A percentile compares a stretch with the other conserved stretches of the same genome.
Evolutionary conservation across 768 basidiomycete genomes (phyloP).

Genomic region (Cystoderma amianthinum): DNA sequence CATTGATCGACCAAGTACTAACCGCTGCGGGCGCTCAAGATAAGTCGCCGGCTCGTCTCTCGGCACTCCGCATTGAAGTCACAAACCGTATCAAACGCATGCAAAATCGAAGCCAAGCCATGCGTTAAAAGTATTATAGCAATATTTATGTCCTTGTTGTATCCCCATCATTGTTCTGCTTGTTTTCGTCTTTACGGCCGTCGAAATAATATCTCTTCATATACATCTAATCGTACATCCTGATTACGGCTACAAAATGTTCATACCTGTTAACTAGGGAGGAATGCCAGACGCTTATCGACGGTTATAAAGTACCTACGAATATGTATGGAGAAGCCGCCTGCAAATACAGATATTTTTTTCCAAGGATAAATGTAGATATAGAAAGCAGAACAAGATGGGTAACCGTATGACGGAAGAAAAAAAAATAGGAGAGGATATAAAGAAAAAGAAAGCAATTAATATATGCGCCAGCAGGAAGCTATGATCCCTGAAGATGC

Average conservation of each 20-base stretch:
- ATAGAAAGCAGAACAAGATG: slow-evolving; percentile 12
- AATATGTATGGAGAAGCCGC: slow-evolving; percentile 6
- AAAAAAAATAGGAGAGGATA: slow-evolving; percentile 8
- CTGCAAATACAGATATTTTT: slow-evolving; percentile 6
- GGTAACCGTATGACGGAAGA: slow-evolving; percentile 14
- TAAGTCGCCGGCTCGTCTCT: slow-evolving; percentile 39
- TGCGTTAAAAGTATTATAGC: no score
- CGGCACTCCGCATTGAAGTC: slow-evolving; percentile 52
- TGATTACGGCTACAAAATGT: slow-evolving; percentile 25
- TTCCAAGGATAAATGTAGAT: background rate
- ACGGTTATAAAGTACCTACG: background rate
- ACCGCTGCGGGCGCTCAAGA: slow-evolving; percentile 50
- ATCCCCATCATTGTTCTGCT: no score
- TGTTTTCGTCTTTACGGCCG: no score
- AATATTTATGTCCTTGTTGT: no score
- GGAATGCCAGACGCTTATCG: slow-evolving; percentile 10
- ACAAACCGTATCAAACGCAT: slow-evolving; percentile 59
- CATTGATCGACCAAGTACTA: slow-evolving; percentile 78
- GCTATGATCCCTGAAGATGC: slow-evolving; percentile 28
- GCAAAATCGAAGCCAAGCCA: slow-evolving; percentile 51
- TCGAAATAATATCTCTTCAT: no score
- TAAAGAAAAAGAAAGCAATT: slow-evolving; percentile 7
- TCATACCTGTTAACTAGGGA: slow-evolving; percentile 11
- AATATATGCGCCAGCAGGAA: slow-evolving; percentile 1
- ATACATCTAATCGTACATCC: slow-evolving; percentile 16